A percentile compares a stretch with the other conserved stretches of the same genome.
Evolutionary conservation across 345 rosid genomes (phyloP).

Genomic region (Mangifera indica): DNA sequence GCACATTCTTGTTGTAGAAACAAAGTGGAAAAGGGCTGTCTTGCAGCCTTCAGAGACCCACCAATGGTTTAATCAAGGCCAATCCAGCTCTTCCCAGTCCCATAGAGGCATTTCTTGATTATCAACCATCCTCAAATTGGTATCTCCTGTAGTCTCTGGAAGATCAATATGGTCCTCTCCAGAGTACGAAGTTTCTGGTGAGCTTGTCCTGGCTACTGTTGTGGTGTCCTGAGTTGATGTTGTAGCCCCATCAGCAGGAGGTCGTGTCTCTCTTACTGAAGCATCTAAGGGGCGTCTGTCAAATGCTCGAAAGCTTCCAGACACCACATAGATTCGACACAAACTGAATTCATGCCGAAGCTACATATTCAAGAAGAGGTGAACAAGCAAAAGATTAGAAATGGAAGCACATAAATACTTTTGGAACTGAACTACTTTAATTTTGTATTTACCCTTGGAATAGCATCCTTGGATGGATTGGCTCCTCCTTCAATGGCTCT

Average conservation of each 20-base stretch:
- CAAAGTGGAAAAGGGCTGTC: background rate
- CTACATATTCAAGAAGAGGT: conserved; percentile 41
- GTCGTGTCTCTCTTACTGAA: conserved; percentile 26
- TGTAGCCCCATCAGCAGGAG: conserved; percentile 29
- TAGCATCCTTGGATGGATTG: conserved; percentile 23
- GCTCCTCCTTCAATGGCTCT: conserved; percentile 59
- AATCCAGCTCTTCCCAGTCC: conserved; percentile 56
- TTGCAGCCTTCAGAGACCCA: background rate
- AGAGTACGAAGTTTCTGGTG: conserved; percentile 48
- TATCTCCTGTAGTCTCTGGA: conserved; percentile 28
- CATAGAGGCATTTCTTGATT: conserved; percentile 36
- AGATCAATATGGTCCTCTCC: conserved; percentile 40
- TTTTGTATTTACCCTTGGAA: conserved; percentile 42
- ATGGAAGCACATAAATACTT: background rate
- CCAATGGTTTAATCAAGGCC: conserved; percentile 35
- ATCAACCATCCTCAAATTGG: conserved; percentile 29
- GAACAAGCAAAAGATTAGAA: conserved; percentile 19
- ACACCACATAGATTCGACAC: conserved; percentile 75
- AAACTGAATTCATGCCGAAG: conserved; percentile 77
- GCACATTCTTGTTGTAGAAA: background rate
- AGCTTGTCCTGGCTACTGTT: conserved; percentile 33
- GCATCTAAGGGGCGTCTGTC: conserved; percentile 80
- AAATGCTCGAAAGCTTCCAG: conserved; percentile 76
- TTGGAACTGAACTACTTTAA: background rate
- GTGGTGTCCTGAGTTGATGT: conserved; percentile 25